Base-by-base conservation (phyloP, 441 rosid genomes). In the Jatropha multifida region DNA sequence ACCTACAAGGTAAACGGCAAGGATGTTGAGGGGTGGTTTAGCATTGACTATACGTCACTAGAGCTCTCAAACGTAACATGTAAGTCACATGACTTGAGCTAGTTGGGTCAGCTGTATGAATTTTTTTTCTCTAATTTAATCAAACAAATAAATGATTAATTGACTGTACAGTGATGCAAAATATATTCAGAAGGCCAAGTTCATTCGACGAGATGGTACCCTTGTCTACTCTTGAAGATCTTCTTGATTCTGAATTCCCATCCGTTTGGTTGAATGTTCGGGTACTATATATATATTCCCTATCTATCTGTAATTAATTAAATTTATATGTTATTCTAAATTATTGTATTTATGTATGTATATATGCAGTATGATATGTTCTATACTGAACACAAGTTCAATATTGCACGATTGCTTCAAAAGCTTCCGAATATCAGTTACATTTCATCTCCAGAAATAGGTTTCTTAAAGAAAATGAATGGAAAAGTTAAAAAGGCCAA, bases 371-470 rank as follows among this genome's bases (percentile, higher is more conserved):
- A 91, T 59, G 89, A 85, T 27, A 20, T 64, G 38, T 89, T 94
- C 88, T 92, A 90, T 72, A 68, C 73, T 17, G 86, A 91, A 75
- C 89, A 89, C 83, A 88, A 88, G 61, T 81, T 84, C 44, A 87
- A 85, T 71, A 75, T 89, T 44, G 77, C 82, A 4, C 65, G 74
- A 4, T 88, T 78, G 62, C 49, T 93, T 51, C 79, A 74, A 59
- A 68, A 79, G 62, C 67, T 77, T 51, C 64, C 49, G 2, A 79
- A 72, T 17, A 42, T 86, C 54, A 74, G 37, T 69, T 82, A 78
- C 86, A 65, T 93, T 61, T 90, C 99, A 61, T 90, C 93, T 66
- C 93, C 97, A 0, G 99, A 95, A 74, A 88, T 92, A 5, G 90
- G 87, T 67, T 90, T 95, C 80, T 79, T 95, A 85, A 92, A 86